Evolutionary conservation across 352 stramenopile species (phyloP), one percentile per base, ranked within the genome.

Genomic region (Halophytophthora polymorphica): DNA sequence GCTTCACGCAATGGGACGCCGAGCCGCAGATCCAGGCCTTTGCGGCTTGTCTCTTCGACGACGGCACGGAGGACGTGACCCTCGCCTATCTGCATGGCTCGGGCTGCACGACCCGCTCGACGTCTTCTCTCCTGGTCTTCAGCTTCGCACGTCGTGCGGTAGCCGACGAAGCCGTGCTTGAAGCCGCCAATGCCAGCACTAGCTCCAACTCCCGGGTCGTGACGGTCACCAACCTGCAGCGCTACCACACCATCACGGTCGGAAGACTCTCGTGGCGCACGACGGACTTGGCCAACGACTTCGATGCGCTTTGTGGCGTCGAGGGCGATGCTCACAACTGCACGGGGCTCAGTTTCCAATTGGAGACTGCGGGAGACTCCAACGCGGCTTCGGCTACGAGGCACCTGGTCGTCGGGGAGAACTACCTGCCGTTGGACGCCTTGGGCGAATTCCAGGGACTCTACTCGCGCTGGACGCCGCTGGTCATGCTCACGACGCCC

Each of bases 71-170:
- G 35, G 64, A 58, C 45, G 45, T 74, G 48, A 72, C 64, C 14
- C 6, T 35, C 14, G 53, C 56, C 5, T 72, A 72, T 14, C 39
- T 74, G 17, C 60, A 74, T 12, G 66, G 60, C 6, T 13, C 23
- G 2, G 50, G 45, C 19, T 79, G 66, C 35, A 60, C 45, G 28
- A 35, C 35, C 8, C 60, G 56, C 10, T 61, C 64, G 5, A 54
- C 68, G 11, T 65, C 66, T 28, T 77, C 69, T 1, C 68, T 85
- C 58, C 56, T 83, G 10, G 58, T 86, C 39, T 72, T 76, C 38
- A 71, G 66, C 34, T 60, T 82, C 17, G 64, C 43, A 4, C 73
- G 67, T 21, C 58, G 69, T 17, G 73, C 81, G 5, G 37, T 73
- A 8, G 72, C 60, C 2, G 67, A 78, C 36, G 45, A 61, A 1